Percentiles rank a stretch among this genome's conserved stretches.
phyloP scores from a whole-genome alignment of 371 early-diverging fungal species.

The Catenaria anguillulae region DNA sequence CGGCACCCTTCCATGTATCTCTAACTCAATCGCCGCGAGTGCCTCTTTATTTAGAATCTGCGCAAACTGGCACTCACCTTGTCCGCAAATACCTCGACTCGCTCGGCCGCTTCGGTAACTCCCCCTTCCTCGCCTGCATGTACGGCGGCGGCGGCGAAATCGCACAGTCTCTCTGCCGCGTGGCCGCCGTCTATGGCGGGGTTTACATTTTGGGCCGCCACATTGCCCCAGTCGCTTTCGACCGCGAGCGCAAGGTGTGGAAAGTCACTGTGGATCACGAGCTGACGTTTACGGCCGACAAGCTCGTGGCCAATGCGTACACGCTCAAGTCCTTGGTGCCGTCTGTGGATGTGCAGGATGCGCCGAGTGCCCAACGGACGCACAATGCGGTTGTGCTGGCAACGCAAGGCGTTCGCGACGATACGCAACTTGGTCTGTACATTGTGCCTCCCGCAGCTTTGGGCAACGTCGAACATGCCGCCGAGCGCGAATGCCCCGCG shows the following conservation, averaged over 20 bases:
- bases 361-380: not conserved
- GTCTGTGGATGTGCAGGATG: not conserved
- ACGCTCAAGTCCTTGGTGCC: not conserved
- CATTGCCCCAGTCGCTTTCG: not conserved
- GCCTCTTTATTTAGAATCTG: constrained; percentile 24
- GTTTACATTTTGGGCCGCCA: constrained; percentile 53
- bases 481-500: too few species aligned
- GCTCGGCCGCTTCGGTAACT: constrained; percentile 72
- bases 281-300: not conserved
- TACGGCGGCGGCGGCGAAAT: constrained; percentile 87
- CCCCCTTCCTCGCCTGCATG: constrained; percentile 60
- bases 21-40: not conserved
- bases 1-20: not conserved
- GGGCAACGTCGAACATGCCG: not conserved
- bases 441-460: not conserved
- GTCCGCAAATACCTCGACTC: constrained; percentile 58
- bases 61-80: constrained; percentile 40
- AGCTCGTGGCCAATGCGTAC: not conserved
- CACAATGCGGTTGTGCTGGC: not conserved
- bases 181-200: constrained; percentile 80
- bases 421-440: not conserved
- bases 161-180: constrained; percentile 77
- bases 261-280: not conserved
- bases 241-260: not conserved
- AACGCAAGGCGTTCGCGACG: not conserved